A percentile compares a stretch with the other conserved stretches of the same genome.
phyloP scores from a whole-genome alignment of 2,329 filamentous ascomycete genomes.

The Septoria linicola region DNA sequence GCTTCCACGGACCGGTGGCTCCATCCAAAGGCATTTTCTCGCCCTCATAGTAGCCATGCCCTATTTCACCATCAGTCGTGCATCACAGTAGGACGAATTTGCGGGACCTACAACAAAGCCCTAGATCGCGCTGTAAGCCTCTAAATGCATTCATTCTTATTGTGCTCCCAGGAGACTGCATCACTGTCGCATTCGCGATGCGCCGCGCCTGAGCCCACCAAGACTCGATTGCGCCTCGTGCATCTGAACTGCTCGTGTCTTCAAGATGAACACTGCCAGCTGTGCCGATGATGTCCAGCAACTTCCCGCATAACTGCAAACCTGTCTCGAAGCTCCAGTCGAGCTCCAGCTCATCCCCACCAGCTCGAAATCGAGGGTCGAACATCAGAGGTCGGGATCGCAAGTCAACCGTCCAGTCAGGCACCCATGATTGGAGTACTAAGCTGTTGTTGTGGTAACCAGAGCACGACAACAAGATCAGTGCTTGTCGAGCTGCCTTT shows the following conservation, averaged over 20 bases:
- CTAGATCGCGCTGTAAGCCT: slow-evolving; percentile 25
- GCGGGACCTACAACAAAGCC: neutral
- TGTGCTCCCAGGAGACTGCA: slow-evolving; percentile 32
- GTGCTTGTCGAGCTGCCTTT: slow-evolving; percentile 28
- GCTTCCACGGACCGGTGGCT: neutral
- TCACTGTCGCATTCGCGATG: slow-evolving; percentile 28
- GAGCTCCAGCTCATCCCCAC: slow-evolving; percentile 29
- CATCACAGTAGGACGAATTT: neutral
- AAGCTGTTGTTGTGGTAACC: slow-evolving; percentile 31
- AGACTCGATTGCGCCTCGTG: neutral
- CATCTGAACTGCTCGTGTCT: neutral
- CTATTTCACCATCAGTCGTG: slow-evolving; percentile 8
- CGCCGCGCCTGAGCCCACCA: slow-evolving; percentile 32
- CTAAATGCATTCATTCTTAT: slow-evolving; percentile 31
- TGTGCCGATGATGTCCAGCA: slow-evolving; percentile 31
- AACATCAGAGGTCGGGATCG: slow-evolving; percentile 33
- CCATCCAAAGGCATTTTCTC: neutral
- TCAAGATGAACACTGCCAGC: slow-evolving; percentile 19
- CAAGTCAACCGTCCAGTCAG: slow-evolving; percentile 34
- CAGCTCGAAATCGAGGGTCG: slow-evolving; percentile 28
- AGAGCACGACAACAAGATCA: slow-evolving; percentile 33
- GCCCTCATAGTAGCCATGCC: slow-evolving; percentile 20
- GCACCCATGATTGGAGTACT: slow-evolving; percentile 28
- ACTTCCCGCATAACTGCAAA: slow-evolving; percentile 31
- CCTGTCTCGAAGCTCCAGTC: slow-evolving; percentile 32